Evolutionary conservation across 2,329 filamentous ascomycete species (phyloP).

Genomic region (Hypoxylon sp.): DNA sequence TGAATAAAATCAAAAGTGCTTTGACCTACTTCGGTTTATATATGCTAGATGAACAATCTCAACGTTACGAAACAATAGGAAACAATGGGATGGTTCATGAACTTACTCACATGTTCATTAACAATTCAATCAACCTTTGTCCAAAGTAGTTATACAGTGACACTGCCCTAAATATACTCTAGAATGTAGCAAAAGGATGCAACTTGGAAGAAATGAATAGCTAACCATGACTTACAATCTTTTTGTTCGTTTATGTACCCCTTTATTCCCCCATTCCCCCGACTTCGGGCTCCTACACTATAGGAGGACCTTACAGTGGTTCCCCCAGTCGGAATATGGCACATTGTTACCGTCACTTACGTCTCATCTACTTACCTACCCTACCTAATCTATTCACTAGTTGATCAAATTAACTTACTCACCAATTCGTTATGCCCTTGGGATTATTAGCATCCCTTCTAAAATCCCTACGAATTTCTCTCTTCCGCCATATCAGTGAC

Average conservation of each 20-base stretch:
- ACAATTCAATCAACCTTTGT: constrained; percentile 11
- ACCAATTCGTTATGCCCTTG: constrained; percentile 19
- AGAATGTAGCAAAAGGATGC: not conserved
- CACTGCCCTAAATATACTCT: not conserved
- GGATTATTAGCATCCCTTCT: constrained; percentile 24
- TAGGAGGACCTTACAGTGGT: no score
- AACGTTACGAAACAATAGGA: constrained; percentile 3
- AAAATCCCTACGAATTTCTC: constrained; percentile 28
- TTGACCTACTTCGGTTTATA: constrained; percentile 1
- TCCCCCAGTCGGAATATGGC: no score
- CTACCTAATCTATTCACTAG: not conserved
- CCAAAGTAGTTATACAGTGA: not conserved
- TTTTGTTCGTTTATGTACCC: not conserved
- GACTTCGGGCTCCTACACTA: not conserved
- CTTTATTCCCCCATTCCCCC: not conserved
- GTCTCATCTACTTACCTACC: no score
- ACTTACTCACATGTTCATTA: constrained; percentile 1
- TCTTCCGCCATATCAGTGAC: not conserved
- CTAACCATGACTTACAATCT: not conserved
- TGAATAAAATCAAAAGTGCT: not conserved
- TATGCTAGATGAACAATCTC: not conserved
- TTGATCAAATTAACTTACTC: not conserved
- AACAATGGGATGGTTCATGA: not conserved
- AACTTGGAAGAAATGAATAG: not conserved
- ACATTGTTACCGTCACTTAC: no score